A percentile compares a stretch with the other conserved stretches of the same genome.
Conservation (phyloP, 2,329 filamentous ascomycete genomes). For the Neoscytalidium dimidiatum region DNA sequence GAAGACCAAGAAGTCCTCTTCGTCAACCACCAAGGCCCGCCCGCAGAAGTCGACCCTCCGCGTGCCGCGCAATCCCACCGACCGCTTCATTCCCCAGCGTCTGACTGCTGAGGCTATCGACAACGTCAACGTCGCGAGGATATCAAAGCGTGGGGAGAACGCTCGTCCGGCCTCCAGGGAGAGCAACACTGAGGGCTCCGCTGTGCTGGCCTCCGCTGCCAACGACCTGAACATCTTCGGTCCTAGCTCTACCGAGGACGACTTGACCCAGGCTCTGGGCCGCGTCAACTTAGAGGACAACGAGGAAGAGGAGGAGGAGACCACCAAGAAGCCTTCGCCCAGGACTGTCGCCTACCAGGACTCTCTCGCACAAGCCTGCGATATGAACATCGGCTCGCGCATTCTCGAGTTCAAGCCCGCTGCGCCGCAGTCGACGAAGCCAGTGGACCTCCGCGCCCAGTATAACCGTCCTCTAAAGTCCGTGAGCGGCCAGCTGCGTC, state of each 20-base stretch:
- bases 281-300: slow-evolving; percentile 65
- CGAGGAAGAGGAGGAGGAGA: slow-evolving; percentile 58
- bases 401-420: slow-evolving; percentile 99
- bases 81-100: slow-evolving; percentile 96
- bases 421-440: slow-evolving; percentile 96
- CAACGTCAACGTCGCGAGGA: slow-evolving; percentile 66
- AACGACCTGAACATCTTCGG: slow-evolving; percentile 65
- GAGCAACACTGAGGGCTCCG: slow-evolving; percentile 68
- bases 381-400: slow-evolving; percentile 88
- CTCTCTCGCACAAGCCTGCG: slow-evolving; percentile 85
- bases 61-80: slow-evolving; percentile 66
- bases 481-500: slow-evolving; percentile 79
- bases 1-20: slow-evolving; percentile 47
- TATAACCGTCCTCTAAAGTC: slow-evolving; percentile 96
- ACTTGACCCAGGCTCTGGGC: slow-evolving; percentile 12
- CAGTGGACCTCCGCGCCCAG: slow-evolving; percentile 93
- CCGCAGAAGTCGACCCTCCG: slow-evolving; percentile 22
- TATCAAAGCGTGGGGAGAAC: slow-evolving; percentile 7
- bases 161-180: slow-evolving; percentile 75
- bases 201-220: slow-evolving; percentile 74
- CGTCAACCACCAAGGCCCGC: slow-evolving; percentile 37
- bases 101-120: slow-evolving; percentile 84
- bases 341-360: slow-evolving; percentile 91
- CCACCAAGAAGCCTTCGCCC: slow-evolving; percentile 77
- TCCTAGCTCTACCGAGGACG: slow-evolving; percentile 67